A percentile compares a stretch with the other conserved stretches of the same genome.
These are phyloP conservation scores for Hyaloscypha bicolor DNA, from an alignment of 495 filamentous ascomycete species.

Conservation along the genomic window DNA sequence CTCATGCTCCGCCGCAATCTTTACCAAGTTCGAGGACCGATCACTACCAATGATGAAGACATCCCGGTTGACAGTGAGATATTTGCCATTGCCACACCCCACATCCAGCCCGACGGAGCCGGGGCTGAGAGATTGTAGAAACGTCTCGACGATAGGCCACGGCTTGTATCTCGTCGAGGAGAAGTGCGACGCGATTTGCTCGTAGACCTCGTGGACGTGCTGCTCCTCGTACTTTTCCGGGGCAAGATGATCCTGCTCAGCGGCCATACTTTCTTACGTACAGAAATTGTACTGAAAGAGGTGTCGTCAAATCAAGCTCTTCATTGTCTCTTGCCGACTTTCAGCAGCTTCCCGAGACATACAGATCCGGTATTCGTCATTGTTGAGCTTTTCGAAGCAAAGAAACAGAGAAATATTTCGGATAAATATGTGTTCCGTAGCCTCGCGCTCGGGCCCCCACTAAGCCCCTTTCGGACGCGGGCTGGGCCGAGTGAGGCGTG, in stretches of 20 bases:
- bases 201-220: constrained; percentile 92
- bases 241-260: not conserved
- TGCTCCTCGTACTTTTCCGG: constrained; percentile 67
- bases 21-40: constrained; percentile 75
- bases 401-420: not conserved
- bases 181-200: constrained; percentile 93
- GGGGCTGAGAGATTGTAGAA: constrained; percentile 64
- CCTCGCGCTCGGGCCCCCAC: not conserved
- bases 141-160: constrained; percentile 89
- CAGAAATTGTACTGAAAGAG: not conserved
- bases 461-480: not conserved
- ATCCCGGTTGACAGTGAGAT: constrained; percentile 75
- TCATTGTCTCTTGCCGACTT: constrained; percentile 8
- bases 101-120: constrained; percentile 90
- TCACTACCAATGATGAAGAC: constrained; percentile 88
- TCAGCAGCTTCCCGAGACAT: constrained; percentile 26
- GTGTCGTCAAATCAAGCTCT: constrained; percentile 30
- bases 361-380: not conserved
- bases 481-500: not conserved
- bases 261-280: not conserved
- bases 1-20: constrained; percentile 69
- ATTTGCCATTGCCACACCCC: constrained; percentile 97
- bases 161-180: constrained; percentile 96
- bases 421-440: constrained; percentile 2
- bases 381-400: not conserved